Evolutionary conservation across 371 early-diverging fungal species (phyloP).

Genomic region (Haplosporangium sp.): DNA sequence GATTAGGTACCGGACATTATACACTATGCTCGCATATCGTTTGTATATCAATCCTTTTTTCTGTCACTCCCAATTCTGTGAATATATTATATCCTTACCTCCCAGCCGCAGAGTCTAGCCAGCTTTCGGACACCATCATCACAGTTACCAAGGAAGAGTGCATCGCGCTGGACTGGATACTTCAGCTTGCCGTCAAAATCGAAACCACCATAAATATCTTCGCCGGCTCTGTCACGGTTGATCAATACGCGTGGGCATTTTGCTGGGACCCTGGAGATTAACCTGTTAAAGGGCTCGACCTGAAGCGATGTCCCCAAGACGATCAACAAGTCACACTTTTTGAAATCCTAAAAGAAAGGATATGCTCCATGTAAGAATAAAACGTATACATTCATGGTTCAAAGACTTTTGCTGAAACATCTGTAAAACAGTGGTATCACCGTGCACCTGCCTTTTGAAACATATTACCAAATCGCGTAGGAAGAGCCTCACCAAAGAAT

Average conservation of each 20-base stretch:
- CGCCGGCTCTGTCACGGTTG: conserved; percentile 84
- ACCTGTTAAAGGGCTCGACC: conserved; percentile 88
- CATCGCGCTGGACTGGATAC: conserved; percentile 70
- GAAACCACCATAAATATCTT: conserved; percentile 70
- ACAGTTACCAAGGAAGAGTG: conserved; percentile 78
- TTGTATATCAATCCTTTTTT: neutral
- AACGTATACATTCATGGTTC: neutral
- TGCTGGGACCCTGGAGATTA: conserved; percentile 73
- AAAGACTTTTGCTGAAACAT: too few relatives aligned
- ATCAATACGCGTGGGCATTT: conserved; percentile 87
- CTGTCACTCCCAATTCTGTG: too few relatives aligned
- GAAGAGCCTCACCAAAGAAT: conserved; percentile 94
- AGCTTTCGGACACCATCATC: conserved; percentile 75
- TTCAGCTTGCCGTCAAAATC: conserved; percentile 79
- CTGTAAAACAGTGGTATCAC: neutral
- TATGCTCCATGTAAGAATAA: neutral
- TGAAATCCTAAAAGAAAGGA: conserved; percentile 66
- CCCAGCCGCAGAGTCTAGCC: conserved; percentile 73
- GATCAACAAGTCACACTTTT: conserved; percentile 83
- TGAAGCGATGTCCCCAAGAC: conserved; percentile 91
- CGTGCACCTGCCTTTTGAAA: conserved; percentile 56
- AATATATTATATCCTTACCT: conserved; percentile 27
- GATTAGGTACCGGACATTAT: conserved; percentile 1
- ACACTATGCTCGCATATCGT: too few relatives aligned
- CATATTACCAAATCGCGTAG: conserved; percentile 75